Conservation (phyloP, 2,329 filamentous ascomycete species). For the Neoarthrinium moseri region DNA sequence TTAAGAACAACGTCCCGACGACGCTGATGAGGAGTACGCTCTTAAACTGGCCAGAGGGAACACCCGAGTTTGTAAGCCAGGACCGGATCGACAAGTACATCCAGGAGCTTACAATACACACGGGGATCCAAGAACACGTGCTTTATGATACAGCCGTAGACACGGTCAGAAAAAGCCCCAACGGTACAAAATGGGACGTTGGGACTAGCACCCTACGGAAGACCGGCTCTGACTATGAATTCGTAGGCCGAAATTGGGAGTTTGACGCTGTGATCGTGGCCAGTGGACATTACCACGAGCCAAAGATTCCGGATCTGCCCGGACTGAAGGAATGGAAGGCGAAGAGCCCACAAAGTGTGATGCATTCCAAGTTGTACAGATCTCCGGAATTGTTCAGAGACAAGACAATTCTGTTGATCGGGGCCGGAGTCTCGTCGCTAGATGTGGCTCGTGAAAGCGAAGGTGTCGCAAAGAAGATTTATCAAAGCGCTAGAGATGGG, state of each 20-base stretch:
- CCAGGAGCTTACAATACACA: slow-evolving; percentile 50
- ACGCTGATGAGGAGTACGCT: slow-evolving; percentile 42
- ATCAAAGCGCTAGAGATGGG: slow-evolving; percentile 58
- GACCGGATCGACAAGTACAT: slow-evolving; percentile 58
- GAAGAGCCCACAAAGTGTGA: slow-evolving; percentile 49
- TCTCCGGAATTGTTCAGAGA: slow-evolving; percentile 54
- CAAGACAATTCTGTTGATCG: slow-evolving; percentile 52
- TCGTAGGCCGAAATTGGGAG: slow-evolving; percentile 29
- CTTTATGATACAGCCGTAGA: slow-evolving; percentile 61
- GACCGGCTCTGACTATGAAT: slow-evolving; percentile 15
- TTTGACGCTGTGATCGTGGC: slow-evolving; percentile 69
- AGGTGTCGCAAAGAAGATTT: slow-evolving; percentile 34
- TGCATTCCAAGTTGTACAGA: slow-evolving; percentile 73
- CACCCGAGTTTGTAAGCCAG: slow-evolving; percentile 59
- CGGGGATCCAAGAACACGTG: slow-evolving; percentile 49
- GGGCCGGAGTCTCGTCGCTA: slow-evolving; percentile 46
- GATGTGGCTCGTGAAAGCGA: slow-evolving; percentile 41
- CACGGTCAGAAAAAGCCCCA: slow-evolving; percentile 41
- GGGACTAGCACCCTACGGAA: slow-evolving; percentile 42
- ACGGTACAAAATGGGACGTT: slow-evolving; percentile 47
- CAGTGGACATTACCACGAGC: slow-evolving; percentile 65
- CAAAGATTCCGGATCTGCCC: slow-evolving; percentile 57
- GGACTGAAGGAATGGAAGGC: slow-evolving; percentile 59
- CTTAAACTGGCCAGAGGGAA: slow-evolving; percentile 55
- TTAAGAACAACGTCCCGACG: slow-evolving; percentile 77